phyloP scores from a whole-genome alignment of 257 asterid genomes.

The Leptodermis oblonga region DNA sequence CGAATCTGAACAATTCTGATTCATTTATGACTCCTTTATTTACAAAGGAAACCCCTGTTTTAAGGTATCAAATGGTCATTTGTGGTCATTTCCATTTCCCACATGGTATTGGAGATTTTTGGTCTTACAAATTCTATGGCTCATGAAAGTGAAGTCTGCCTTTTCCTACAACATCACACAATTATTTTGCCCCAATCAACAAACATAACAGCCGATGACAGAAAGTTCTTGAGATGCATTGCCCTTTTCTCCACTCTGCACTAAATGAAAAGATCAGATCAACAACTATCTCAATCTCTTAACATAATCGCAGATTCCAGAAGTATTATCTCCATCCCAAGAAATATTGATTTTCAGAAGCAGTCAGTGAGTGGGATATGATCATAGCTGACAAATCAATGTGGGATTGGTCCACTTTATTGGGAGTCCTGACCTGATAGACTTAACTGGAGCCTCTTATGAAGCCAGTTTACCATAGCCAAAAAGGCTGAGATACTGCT shows the following conservation, averaged over 20 bases:
- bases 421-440: constrained; percentile 7
- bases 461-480: constrained; percentile 14
- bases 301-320: no score
- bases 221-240: background rate
- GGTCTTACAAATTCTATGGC: background rate
- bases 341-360: no score
- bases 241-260: background rate
- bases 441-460: background rate
- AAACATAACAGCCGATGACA: background rate
- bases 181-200: background rate
- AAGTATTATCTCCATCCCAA: no score
- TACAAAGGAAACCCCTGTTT: background rate
- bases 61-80: background rate
- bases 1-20: background rate
- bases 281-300: background rate
- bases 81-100: no score
- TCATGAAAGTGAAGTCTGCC: background rate
- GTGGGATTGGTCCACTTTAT: constrained; percentile 15
- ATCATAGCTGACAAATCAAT: constrained; percentile 15
- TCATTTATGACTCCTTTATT: background rate
- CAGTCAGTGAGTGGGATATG: background rate
- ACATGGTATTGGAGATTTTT: background rate
- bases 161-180: background rate
- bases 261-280: background rate
- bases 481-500: constrained; percentile 5